These are phyloP conservation scores for Violaceomyces palustris DNA, from an alignment of 1,284 basidiomycete species.

Conservation along the genomic window DNA sequence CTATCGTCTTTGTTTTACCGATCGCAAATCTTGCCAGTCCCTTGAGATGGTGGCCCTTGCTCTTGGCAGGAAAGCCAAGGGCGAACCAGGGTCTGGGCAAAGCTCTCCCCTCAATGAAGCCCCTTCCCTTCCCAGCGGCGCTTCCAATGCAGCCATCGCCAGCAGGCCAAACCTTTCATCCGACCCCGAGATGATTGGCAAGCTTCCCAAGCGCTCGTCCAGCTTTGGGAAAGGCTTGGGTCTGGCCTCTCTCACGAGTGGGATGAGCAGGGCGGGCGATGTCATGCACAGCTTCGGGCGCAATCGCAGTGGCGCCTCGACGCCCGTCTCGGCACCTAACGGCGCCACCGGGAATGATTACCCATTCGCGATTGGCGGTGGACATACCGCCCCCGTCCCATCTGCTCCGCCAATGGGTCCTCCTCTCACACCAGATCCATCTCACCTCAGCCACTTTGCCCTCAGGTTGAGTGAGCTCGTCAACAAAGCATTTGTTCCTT, in stretches of 20 bases:
- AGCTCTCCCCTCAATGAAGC: too few species aligned
- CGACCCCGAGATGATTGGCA: conserved; percentile 9
- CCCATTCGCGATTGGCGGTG: too few species aligned
- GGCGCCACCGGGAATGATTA: too few species aligned
- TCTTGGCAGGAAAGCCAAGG: too few species aligned
- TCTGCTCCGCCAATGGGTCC: conserved; percentile 14
- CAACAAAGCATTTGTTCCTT: conserved; percentile 46
- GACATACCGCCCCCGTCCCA: neutral
- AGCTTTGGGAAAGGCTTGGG: conserved; percentile 40
- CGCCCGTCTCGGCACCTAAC: conserved; percentile 17
- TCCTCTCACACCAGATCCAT: conserved; percentile 34
- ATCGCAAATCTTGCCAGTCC: too few species aligned
- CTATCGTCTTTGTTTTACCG: too few species aligned
- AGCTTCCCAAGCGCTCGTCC: conserved; percentile 30
- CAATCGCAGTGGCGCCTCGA: conserved; percentile 19
- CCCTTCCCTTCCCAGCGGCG: too few species aligned
- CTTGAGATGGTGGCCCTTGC: too few species aligned
- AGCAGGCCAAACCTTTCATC: too few species aligned
- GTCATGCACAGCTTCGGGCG: conserved; percentile 15
- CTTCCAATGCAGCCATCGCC: too few species aligned
- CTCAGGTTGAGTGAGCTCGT: conserved; percentile 47
- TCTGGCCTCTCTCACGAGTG: conserved; percentile 27
- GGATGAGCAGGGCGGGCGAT: conserved; percentile 32
- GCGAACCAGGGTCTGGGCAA: too few species aligned
- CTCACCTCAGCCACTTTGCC: conserved; percentile 45